A percentile compares a stretch with the other conserved stretches of the same genome.
These are phyloP conservation scores for Cicer judaicum DNA, from an alignment of 306 rosid genomes.

Conservation along the genomic window DNA sequence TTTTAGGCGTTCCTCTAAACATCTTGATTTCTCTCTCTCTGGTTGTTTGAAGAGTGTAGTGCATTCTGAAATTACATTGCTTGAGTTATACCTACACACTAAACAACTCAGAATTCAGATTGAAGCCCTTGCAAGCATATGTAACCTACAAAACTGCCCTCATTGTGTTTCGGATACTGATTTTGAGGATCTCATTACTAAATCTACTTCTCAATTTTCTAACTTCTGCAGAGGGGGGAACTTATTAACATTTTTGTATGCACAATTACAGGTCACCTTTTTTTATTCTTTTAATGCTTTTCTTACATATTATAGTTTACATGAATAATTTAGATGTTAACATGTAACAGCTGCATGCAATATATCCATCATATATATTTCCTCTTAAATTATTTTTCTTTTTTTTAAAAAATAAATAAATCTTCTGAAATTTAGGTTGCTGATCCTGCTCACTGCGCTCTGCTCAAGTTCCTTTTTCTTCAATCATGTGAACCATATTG, in stretches of 20 bases:
- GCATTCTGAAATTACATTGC: conserved; percentile 75
- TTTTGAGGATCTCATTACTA: conserved; percentile 55
- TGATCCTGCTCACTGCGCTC: conserved; percentile 79
- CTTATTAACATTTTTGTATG: conserved; percentile 75
- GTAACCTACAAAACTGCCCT: conserved; percentile 61
- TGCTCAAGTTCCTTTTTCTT: conserved; percentile 89
- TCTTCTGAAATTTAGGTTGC: conserved; percentile 71
- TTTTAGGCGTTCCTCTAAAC: conserved; percentile 61
- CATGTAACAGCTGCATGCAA: too few species aligned
- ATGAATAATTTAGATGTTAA: too few species aligned
- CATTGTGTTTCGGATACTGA: conserved; percentile 56
- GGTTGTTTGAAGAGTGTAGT: conserved; percentile 78
- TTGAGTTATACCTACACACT: conserved; percentile 83
- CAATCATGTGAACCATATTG: conserved; percentile 91
- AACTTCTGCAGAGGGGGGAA: conserved; percentile 78
- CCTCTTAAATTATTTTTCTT: conserved; percentile 1
- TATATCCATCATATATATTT: not conserved
- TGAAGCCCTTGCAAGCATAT: conserved; percentile 75
- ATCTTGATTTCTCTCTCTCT: conserved; percentile 41
- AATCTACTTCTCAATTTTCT: conserved; percentile 57
- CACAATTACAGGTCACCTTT: conserved; percentile 72
- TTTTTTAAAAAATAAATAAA: not conserved
- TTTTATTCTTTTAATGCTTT: conserved; percentile 27
- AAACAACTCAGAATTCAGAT: conserved; percentile 69
- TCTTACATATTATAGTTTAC: not conserved